These are phyloP conservation scores for Xylaria sp. DNA, from an alignment of 2,329 filamentous ascomycete species.

Conservation along the genomic window DNA sequence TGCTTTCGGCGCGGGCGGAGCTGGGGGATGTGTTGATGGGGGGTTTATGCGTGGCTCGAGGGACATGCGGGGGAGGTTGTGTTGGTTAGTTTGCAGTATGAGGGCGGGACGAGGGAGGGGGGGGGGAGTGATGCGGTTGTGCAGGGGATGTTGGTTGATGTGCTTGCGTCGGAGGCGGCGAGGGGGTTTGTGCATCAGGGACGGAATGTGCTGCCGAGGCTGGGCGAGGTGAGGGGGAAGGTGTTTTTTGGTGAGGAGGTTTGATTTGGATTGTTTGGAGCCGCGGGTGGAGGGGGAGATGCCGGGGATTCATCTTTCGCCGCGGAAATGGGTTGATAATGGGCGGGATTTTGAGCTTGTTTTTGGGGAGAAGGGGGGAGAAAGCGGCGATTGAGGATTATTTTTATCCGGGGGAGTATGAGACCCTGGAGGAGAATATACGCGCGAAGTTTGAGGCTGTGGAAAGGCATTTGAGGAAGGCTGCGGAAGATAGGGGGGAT, in stretches of 20 bases:
- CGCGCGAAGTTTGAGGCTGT: slow-evolving; percentile 42
- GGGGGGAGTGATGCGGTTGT: slow-evolving; percentile 33
- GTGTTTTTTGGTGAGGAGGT: slow-evolving; percentile 41
- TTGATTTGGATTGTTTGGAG: slow-evolving; percentile 34
- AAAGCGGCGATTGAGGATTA: slow-evolving; percentile 47
- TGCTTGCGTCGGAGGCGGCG: slow-evolving; percentile 37
- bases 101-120: slow-evolving; percentile 33
- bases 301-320: slow-evolving; percentile 44
- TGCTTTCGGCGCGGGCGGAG: slow-evolving; percentile 40
- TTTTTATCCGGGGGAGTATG: slow-evolving; percentile 36
- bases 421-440: slow-evolving; percentile 36
- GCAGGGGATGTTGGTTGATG: slow-evolving; percentile 36
- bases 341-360: slow-evolving; percentile 35
- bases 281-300: slow-evolving; percentile 32
- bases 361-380: slow-evolving; percentile 37
- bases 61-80: slow-evolving; percentile 41
- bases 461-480: slow-evolving; percentile 35
- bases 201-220: slow-evolving; percentile 9
- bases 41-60: slow-evolving; percentile 45
- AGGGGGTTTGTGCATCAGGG: slow-evolving; percentile 34
- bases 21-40: slow-evolving; percentile 43
- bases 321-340: slow-evolving; percentile 41
- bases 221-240: slow-evolving; percentile 25
- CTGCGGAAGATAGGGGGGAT: slow-evolving; percentile 28
- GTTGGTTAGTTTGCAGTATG: slow-evolving; percentile 44